These are phyloP conservation scores for Zoysia pacifica DNA, from an alignment of 176 grass and related monocot genomes.

Conservation along the genomic window DNA sequence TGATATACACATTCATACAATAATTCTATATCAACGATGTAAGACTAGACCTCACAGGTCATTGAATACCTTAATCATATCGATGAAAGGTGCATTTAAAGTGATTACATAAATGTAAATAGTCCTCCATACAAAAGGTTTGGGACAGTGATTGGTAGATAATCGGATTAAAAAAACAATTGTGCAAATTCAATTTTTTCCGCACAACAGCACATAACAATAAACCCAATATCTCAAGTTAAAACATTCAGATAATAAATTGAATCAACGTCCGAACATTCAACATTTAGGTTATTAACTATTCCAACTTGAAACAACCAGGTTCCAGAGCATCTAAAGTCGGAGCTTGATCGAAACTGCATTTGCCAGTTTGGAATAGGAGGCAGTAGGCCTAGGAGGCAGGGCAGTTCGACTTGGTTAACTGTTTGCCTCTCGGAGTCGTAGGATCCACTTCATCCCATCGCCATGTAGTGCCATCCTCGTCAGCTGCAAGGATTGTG, in stretches of 20 bases:
- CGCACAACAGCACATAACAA: not conserved
- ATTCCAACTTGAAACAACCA: not conserved
- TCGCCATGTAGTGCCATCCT: slow-evolving; percentile 80
- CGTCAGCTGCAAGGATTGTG: slow-evolving; percentile 73
- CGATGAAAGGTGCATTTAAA: too few species aligned
- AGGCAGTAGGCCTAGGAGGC: not conserved
- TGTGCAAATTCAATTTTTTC: too few species aligned
- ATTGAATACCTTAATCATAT: too few species aligned
- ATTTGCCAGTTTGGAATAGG: not conserved
- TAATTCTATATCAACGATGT: too few species aligned
- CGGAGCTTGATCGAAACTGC: not conserved
- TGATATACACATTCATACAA: too few species aligned
- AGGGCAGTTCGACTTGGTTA: not conserved
- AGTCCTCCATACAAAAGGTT: too few species aligned
- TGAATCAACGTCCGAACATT: slow-evolving; percentile 2
- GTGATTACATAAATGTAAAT: too few species aligned
- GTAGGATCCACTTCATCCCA: slow-evolving; percentile 61
- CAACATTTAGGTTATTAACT: not conserved
- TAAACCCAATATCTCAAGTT: not conserved
- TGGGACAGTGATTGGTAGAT: not conserved
- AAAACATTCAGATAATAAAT: not conserved
- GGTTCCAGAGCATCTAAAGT: not conserved
- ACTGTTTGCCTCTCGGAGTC: not conserved
- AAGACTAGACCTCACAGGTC: too few species aligned
- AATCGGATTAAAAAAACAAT: not conserved